Percentiles rank a stretch among this genome's conserved stretches.
Conservation (phyloP, 2,329 filamentous ascomycete species). For the Tolypocladium guangdongense region DNA sequence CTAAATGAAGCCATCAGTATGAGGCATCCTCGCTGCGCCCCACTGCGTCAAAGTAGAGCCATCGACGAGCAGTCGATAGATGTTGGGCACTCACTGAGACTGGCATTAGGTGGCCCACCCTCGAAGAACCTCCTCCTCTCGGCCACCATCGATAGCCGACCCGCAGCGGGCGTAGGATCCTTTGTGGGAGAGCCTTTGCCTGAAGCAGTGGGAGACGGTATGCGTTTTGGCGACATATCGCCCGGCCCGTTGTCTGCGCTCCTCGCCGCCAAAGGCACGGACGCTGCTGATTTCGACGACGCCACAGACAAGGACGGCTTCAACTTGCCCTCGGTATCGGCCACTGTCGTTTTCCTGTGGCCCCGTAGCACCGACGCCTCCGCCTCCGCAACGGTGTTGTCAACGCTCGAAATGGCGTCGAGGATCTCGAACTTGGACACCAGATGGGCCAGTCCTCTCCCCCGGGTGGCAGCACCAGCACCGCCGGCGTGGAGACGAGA, state of each 20-base stretch:
- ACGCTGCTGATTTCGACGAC: neutral
- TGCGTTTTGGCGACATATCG: neutral
- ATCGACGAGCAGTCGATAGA: neutral
- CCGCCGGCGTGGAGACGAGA: neutral
- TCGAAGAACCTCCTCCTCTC: slow-evolving; percentile 14
- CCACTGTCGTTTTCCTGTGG: neutral
- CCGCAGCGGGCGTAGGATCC: neutral
- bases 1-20: neutral
- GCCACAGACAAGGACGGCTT: neutral
- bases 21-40: neutral
- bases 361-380: neutral
- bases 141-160: slow-evolving; percentile 9
- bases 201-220: neutral
- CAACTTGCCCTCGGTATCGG: neutral
- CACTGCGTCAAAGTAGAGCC: neutral
- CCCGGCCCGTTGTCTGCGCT: neutral
- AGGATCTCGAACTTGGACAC: slow-evolving; percentile 25
- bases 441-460: slow-evolving; percentile 17
- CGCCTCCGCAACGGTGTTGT: neutral
- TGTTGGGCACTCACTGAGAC: neutral
- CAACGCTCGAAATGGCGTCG: slow-evolving; percentile 8
- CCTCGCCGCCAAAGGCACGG: neutral
- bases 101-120: neutral
- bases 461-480: neutral
- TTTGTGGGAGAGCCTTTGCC: neutral